phyloP scores from a whole-genome alignment of 2,329 filamentous ascomycete genomes.

The Coniochaeta ligniaria region DNA sequence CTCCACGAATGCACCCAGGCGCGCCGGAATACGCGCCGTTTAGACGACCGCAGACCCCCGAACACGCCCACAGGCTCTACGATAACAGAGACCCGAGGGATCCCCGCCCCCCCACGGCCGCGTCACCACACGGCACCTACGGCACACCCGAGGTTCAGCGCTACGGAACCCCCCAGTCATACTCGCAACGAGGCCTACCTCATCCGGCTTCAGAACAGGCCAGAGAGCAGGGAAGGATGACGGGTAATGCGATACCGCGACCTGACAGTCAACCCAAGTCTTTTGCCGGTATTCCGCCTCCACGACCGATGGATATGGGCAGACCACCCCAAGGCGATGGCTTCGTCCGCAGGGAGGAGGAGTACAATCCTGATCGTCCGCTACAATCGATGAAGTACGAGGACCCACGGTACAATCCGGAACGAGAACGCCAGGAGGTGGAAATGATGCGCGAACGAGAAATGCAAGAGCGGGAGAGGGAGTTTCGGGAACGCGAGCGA shows the following conservation, averaged over 20 bases:
- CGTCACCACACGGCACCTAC: conserved; percentile 43
- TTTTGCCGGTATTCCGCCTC: conserved; percentile 33
- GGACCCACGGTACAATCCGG: conserved; percentile 42
- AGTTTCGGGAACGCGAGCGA: conserved; percentile 33
- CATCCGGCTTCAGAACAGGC: conserved; percentile 36
- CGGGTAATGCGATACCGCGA: conserved; percentile 28
- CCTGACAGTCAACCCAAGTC: conserved; percentile 46
- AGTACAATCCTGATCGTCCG: conserved; percentile 47
- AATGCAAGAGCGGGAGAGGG: conserved; percentile 24
- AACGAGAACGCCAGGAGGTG: conserved; percentile 35
- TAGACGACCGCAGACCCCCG: conserved; percentile 66
- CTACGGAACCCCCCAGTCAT: conserved; percentile 53
- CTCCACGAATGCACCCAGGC: conserved; percentile 46
- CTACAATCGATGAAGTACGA: conserved; percentile 36
- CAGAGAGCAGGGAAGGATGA: conserved; percentile 29
- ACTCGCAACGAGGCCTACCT: conserved; percentile 42
- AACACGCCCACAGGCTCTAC: conserved; percentile 49
- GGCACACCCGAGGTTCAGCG: conserved; percentile 50
- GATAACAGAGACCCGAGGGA: conserved; percentile 34
- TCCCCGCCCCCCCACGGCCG: conserved; percentile 33
- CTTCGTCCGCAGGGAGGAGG: conserved; percentile 44
- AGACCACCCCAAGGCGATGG: conserved; percentile 31
- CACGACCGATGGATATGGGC: conserved; percentile 39
- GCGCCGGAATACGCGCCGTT: conserved; percentile 54
- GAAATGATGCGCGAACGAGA: conserved; percentile 18